Conservation (phyloP, 2,329 filamentous ascomycete genomes). For the Aspergillus nomiae region DNA sequence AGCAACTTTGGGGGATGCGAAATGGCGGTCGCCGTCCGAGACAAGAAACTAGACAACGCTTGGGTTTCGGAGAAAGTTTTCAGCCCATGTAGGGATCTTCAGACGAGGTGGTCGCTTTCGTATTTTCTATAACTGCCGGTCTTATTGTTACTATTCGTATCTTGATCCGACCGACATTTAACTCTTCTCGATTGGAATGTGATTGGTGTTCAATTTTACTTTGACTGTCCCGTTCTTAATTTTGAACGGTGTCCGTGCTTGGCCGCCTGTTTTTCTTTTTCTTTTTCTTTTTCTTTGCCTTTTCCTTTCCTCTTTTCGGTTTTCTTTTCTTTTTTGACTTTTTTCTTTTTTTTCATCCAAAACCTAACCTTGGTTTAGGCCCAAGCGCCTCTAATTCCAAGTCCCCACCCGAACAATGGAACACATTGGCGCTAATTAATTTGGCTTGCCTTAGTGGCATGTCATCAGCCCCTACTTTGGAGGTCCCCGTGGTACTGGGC, state of each 20-base stretch:
- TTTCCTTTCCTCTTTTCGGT: too few relatives aligned
- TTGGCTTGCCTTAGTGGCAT: conserved; percentile 26
- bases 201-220: background rate
- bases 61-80: conserved; percentile 14
- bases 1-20: conserved; percentile 10
- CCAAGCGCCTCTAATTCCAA: conserved; percentile 14
- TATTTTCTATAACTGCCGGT: background rate
- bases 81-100: conserved; percentile 13
- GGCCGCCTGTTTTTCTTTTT: background rate
- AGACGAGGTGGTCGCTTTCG: background rate
- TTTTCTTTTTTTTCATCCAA: background rate
- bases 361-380: conserved; percentile 16
- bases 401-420: conserved; percentile 2
- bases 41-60: conserved; percentile 2
- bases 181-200: background rate
- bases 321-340: background rate
- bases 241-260: background rate
- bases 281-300: too few relatives aligned
- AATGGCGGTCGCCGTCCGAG: conserved; percentile 20
- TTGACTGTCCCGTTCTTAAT: background rate
- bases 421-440: conserved; percentile 17
- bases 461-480: conserved; percentile 22
- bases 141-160: background rate
- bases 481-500: conserved; percentile 6
- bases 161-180: background rate